Evolutionary conservation across 805 yeast genomes (phyloP), one percentile per base, ranked within the genome.

Genomic region (Saccharomycopsis sp.): DNA sequence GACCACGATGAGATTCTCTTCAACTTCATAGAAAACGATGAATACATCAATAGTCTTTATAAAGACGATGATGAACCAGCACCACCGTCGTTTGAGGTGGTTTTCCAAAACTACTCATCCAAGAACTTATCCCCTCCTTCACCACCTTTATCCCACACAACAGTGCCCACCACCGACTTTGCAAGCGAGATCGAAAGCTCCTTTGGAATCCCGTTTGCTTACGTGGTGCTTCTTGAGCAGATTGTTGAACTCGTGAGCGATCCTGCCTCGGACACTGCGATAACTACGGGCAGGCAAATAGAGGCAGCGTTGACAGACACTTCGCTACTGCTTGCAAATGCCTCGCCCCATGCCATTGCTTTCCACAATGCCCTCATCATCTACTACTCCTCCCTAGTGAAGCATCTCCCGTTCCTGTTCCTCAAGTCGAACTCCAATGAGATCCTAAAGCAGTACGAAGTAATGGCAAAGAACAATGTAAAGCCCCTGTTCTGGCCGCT

Each of bases 141-240:
- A 1, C 36, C 19, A 16, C 19, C 15, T 13, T 9, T 7, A 13
- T 12, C 9, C 8, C 8, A 10, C 21, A 7, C 13, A 12, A 18
- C 15, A 8, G 34, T 36, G 15, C n/a, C n/a, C 4, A 18, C 13
- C 9, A n/a, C 16, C 26, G 23, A 37, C 32, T n/a, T 19, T 13
- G 19, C 18, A 15, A 15, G 19, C 15, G 4, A 5, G 30, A 7
- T 5, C 23, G 8, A 21, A 16, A 9, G 21, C 37, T 53, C 67
- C 17, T 65, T 67, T 46, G 72, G 71, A 2, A 53, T 67, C 30
- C 72, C 71, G 17, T 64, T 63, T 46, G 62, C 69, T n/a, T 55
- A 67, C 30, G 64, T 67, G 45, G 36, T 61, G 9, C 49, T 67
- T 16, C 67, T 67, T 52, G 56, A 64, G 39, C 62, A 60, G 33